Evolutionary conservation across 306 rosid genomes (phyloP), one percentile per base, ranked within the genome.

Genomic region (Vicia villosa): DNA sequence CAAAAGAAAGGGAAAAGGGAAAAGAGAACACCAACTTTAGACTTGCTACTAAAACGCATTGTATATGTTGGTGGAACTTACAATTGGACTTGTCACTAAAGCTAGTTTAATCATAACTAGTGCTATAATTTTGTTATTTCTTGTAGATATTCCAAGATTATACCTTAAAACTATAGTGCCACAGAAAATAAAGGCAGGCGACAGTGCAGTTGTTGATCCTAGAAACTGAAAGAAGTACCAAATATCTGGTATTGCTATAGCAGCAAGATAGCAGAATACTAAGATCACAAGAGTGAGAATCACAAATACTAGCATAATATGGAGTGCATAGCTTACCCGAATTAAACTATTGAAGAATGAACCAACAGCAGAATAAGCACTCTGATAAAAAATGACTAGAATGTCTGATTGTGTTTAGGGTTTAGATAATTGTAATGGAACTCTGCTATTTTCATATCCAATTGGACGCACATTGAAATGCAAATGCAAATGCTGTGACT

Each of bases 401-500:
- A 94, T 85, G 73, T 94, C 98, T 6, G 96, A 21, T 69, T 80
- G 83, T 40, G 81, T 85, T 52, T 95, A 84, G 57, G 90, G 96
- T 32, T 97, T 97, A 71, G 91, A 94, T 45, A 94, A 71, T 6
- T 90, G 77, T 16, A 88, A 81, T 74, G 89, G 82, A 38, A 87
- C n/a, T n/a, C 94, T 1, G 96, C 97, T 38, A 16, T 63, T 46
- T 78, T 72, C 98, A 94, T 94, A 85, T 19, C 89, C 96, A 71
- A 94, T 90, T 3, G 98, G 98, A 76, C 90, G 98, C 63, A 94
- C 98, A 47, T 90, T 94, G 80, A 88, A 90, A 74, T 94, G 98
- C n/a, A 74, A 94, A 94, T 42, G 96, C 87, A 86, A 94, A 94
- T 58, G 96, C 96, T 0, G 98, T 88, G 75, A 94, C 98, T 16